phyloP scores from a whole-genome alignment of 75 land plant genomes.

The Pinus albicaulis region DNA sequence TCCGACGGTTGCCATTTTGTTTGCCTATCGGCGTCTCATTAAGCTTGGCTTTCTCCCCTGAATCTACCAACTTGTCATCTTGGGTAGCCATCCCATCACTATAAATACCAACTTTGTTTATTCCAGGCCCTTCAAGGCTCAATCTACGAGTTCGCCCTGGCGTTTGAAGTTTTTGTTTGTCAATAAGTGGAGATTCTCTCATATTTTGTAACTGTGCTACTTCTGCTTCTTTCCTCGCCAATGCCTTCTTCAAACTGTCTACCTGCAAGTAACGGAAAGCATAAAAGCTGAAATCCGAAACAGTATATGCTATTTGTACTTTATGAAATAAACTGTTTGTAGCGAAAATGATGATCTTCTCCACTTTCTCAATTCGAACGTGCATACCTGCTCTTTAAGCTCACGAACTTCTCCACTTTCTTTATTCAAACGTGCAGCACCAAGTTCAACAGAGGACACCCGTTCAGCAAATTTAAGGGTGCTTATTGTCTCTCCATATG shows the following conservation, averaged over 20 bases:
- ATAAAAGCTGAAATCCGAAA: too few relatives aligned
- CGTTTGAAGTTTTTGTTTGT: neutral
- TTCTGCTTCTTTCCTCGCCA: constrained; percentile 42
- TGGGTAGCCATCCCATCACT: neutral
- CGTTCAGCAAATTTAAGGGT: constrained; percentile 83
- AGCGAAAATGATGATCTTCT: too few relatives aligned
- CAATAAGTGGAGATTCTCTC: constrained; percentile 8
- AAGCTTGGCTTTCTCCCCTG: neutral
- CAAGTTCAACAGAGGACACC: constrained; percentile 76
- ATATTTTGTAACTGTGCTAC: neutral
- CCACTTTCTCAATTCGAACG: too few relatives aligned
- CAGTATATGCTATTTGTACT: too few relatives aligned
- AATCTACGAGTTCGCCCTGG: constrained; percentile 30
- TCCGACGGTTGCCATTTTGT: neutral
- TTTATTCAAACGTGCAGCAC: constrained; percentile 67
- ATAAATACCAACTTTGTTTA: constrained; percentile 6
- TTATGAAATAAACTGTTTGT: too few relatives aligned
- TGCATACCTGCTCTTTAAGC: constrained; percentile 59
- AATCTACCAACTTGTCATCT: neutral
- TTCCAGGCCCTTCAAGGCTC: constrained; percentile 34
- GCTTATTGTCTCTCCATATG: constrained; percentile 70
- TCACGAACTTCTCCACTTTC: constrained; percentile 62
- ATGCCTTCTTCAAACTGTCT: constrained; percentile 47
- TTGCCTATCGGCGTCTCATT: neutral
- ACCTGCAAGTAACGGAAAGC: constrained; percentile 25